Conservation (phyloP, 2,329 filamentous ascomycete genomes). For the Aspergillus sp. region DNA sequence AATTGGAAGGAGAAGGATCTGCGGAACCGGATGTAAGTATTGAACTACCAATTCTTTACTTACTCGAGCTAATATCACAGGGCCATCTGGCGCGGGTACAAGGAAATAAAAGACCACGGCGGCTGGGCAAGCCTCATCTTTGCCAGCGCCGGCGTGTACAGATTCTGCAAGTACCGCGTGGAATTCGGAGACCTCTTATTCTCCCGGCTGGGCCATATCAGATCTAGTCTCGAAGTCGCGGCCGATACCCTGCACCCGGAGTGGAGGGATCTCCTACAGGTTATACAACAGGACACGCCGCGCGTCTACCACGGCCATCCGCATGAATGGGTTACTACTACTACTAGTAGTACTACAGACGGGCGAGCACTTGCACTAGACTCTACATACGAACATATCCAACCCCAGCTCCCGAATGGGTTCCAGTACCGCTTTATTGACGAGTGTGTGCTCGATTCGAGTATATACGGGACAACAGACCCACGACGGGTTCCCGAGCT, state of each 20-base stretch:
- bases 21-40: conserved; percentile 43
- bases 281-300: conserved; percentile 20
- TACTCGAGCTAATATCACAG: conserved; percentile 4
- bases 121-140: conserved; percentile 59
- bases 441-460: conserved; percentile 50
- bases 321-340: conserved; percentile 26
- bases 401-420: conserved; percentile 17
- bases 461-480: conserved; percentile 51
- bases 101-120: conserved; percentile 58
- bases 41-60: neutral
- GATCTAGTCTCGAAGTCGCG: conserved; percentile 52
- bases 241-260: conserved; percentile 55
- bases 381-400: conserved; percentile 21
- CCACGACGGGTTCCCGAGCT: conserved; percentile 45
- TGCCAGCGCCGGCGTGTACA: conserved; percentile 58
- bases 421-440: conserved; percentile 35
- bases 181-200: conserved; percentile 54
- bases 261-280: conserved; percentile 49
- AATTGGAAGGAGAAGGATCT: conserved; percentile 59
- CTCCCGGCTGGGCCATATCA: conserved; percentile 45
- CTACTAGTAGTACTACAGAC: conserved; percentile 2
- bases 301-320: conserved; percentile 23
- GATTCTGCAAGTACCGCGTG: conserved; percentile 61
- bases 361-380: conserved; percentile 13
- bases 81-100: conserved; percentile 59